Conservation (phyloP, 371 early-diverging fungal genomes). For the Encephalitozoon hellem region DNA sequence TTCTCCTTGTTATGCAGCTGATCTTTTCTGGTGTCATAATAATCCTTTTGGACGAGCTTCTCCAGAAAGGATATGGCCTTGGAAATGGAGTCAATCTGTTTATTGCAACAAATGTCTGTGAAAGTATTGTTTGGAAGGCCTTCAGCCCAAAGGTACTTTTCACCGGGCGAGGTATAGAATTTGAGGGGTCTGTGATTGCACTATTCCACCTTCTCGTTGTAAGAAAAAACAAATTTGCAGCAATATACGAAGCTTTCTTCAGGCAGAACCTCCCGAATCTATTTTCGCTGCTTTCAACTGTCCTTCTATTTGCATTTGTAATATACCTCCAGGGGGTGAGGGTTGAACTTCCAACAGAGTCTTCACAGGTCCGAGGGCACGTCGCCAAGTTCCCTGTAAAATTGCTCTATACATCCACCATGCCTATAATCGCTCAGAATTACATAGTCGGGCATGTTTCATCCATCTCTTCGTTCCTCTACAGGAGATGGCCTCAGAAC, state of each 20-base stretch:
- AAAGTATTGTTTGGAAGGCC: conserved; percentile 96
- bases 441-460: conserved; percentile 85
- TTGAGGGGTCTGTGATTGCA: conserved; percentile 91
- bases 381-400: conserved; percentile 92
- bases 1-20: conserved; percentile 84
- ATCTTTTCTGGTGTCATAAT: conserved; percentile 88
- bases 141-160: conserved; percentile 87
- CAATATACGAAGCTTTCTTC: conserved; percentile 92
- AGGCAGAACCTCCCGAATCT: conserved; percentile 89
- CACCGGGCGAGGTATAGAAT: conserved; percentile 92
- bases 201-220: conserved; percentile 84
- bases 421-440: conserved; percentile 98
- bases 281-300: conserved; percentile 78
- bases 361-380: conserved; percentile 84
- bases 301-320: conserved; percentile 78
- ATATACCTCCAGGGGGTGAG: conserved; percentile 98
- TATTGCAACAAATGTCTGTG: conserved; percentile 97
- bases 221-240: conserved; percentile 88
- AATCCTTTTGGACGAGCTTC: conserved; percentile 92
- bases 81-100: conserved; percentile 98
- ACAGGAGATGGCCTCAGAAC: conserved; percentile 82
- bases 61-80: conserved; percentile 99
- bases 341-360: conserved; percentile 93
- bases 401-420: conserved; percentile 97
- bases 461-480: conserved; percentile 86